phyloP scores from a whole-genome alignment of 441 rosid species.

The Populus hybrid region DNA sequence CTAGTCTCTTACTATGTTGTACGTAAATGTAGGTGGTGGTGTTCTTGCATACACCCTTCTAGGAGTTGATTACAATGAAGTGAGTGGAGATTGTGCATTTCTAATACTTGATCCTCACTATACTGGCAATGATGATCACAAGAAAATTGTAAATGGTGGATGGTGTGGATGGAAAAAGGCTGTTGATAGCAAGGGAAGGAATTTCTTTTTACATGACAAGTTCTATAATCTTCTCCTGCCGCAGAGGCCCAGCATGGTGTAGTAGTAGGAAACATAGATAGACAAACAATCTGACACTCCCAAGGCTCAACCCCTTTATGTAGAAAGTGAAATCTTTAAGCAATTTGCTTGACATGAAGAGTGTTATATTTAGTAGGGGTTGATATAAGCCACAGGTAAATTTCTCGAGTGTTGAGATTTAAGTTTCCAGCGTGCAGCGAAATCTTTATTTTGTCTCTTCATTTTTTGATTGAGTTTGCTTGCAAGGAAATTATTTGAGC shows the following conservation, averaged over 20 bases:
- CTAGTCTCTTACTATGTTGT: background rate
- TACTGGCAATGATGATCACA: constrained; percentile 73
- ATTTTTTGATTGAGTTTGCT: no score
- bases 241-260: constrained; percentile 87
- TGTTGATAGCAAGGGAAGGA: constrained; percentile 82
- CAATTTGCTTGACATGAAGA: background rate
- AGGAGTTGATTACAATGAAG: constrained; percentile 79
- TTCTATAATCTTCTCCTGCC: constrained; percentile 92
- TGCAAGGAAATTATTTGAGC: no score
- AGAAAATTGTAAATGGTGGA: constrained; percentile 83
- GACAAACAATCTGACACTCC: background rate
- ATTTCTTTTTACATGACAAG: constrained; percentile 83
- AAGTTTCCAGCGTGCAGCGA: no score
- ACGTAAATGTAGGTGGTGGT: constrained; percentile 68
- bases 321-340: background rate
- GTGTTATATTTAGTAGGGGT: background rate
- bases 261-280: constrained; percentile 17
- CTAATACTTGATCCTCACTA: constrained; percentile 92
- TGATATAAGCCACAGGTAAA: background rate
- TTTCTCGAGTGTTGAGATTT: no score
- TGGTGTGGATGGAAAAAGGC: constrained; percentile 98
- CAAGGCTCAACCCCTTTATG: background rate
- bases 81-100: constrained; percentile 81
- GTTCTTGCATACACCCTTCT: constrained; percentile 89
- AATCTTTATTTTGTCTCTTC: no score